A percentile compares a stretch with the other conserved stretches of the same genome.
phyloP scores from a whole-genome alignment of 768 basidiomycete genomes.

The Psilocybe cyanescens region DNA sequence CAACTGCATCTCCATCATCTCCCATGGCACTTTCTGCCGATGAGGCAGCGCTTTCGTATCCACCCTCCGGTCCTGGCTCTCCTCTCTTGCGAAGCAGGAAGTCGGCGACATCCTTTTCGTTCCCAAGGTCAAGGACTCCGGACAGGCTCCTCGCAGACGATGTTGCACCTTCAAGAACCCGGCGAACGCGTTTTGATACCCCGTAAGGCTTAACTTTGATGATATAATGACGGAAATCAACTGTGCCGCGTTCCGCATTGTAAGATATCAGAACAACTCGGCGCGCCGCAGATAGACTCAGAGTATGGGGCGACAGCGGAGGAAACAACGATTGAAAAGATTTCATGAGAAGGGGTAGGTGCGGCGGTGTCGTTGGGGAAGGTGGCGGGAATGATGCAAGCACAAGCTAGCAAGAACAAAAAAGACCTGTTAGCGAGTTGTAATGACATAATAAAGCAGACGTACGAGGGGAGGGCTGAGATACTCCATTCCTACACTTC shows the following conservation, averaged over 20 bases:
- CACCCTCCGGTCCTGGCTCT: conserved; percentile 63
- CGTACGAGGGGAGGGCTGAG: conserved; percentile 89
- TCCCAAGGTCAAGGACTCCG: conserved; percentile 76
- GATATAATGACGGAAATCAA: conserved; percentile 93
- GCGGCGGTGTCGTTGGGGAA: conserved; percentile 75
- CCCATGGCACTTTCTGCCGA: conserved; percentile 83
- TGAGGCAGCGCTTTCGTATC: conserved; percentile 84
- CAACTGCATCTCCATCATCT: conserved; percentile 82
- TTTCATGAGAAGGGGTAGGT: conserved; percentile 91
- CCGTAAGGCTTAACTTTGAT: conserved; percentile 96
- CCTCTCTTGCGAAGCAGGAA: conserved; percentile 81
- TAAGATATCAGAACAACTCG: conserved; percentile 94
- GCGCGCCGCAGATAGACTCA: conserved; percentile 87
- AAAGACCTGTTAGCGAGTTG: conserved; percentile 1
- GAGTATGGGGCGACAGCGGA: conserved; percentile 80
- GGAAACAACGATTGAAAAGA: conserved; percentile 97
- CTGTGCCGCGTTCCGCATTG: conserved; percentile 80
- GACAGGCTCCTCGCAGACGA: conserved; percentile 35
- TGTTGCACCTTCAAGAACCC: conserved; percentile 71
- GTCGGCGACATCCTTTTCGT: conserved; percentile 94
- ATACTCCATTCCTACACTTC: conserved; percentile 86
- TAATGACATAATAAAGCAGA: conserved; percentile 6
- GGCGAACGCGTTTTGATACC: conserved; percentile 88
- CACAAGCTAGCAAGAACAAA: conserved; percentile 66
- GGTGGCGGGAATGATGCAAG: conserved; percentile 85